These are phyloP conservation scores for Schizosaccharomyces lindneri DNA, from an alignment of 805 yeast genomes.

Conservation along the genomic window DNA sequence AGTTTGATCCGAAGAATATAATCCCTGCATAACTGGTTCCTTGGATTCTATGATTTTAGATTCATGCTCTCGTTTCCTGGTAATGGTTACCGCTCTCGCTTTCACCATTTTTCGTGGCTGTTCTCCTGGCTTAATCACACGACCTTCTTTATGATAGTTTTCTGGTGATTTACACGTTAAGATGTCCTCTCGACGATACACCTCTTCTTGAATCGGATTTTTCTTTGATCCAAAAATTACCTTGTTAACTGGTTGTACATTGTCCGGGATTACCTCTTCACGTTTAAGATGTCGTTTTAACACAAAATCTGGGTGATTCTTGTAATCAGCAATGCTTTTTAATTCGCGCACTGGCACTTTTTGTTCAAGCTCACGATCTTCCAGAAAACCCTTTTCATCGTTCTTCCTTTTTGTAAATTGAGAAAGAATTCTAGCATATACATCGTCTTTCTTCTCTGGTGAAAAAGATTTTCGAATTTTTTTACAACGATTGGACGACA, in stretches of 20 bases:
- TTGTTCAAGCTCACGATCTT: conserved; percentile 33
- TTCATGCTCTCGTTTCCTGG: conserved; percentile 2
- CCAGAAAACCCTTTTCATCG: conserved; percentile 22
- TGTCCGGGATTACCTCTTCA: conserved; percentile 49
- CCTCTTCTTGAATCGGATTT: conserved; percentile 18
- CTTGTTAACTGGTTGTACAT: conserved; percentile 19
- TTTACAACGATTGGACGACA: conserved; percentile 4
- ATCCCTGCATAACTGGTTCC: conserved; percentile 18
- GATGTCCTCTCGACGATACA: conserved; percentile 45
- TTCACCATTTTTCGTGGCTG: conserved; percentile 31
- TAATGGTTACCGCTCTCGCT: conserved; percentile 12
- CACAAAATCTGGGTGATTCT: conserved; percentile 66
- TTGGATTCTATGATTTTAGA: conserved; percentile 10
- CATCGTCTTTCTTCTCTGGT: neutral
- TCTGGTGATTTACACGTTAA: conserved; percentile 41
- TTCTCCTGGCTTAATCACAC: conserved; percentile 45
- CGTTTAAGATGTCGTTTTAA: conserved; percentile 47
- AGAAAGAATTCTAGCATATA: neutral
- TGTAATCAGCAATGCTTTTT: conserved; percentile 53
- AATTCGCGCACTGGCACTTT: conserved; percentile 67
- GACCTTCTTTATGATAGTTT: conserved; percentile 69
- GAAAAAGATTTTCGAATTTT: neutral
- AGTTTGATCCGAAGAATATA: conserved; percentile 64
- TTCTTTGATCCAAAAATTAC: conserved; percentile 18
- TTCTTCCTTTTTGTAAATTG: neutral